Percentiles rank a stretch among this genome's conserved stretches.
Conservation (phyloP, 179 eudicot species). For the Patellifolia procumbens region DNA sequence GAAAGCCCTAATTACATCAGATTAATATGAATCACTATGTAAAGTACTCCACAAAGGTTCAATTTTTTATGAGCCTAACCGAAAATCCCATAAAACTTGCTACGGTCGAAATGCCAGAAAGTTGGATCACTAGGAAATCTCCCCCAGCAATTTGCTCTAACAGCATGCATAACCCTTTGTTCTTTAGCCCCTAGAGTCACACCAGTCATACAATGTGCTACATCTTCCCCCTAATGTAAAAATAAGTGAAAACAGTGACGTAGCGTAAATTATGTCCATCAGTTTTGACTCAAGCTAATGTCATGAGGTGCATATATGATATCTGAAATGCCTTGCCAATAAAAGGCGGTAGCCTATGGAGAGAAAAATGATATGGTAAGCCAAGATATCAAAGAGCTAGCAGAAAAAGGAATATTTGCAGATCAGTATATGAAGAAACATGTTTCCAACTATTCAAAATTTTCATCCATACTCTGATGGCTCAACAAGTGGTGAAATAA, state of each 20-base stretch:
- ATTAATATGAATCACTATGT: neutral
- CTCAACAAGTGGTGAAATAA: neutral
- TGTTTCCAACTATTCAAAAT: too few species aligned
- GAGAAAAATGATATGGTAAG: neutral
- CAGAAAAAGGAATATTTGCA: too few species aligned
- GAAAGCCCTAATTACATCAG: neutral
- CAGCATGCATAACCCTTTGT: neutral
- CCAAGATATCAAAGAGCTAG: too few species aligned
- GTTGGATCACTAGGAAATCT: too few species aligned
- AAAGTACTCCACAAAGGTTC: neutral
- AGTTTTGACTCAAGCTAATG: neutral
- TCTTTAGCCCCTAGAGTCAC: neutral
- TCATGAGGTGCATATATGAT: neutral
- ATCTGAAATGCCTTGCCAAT: neutral
- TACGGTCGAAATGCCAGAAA: neutral
- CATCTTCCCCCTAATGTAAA: neutral
- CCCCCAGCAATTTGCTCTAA: neutral
- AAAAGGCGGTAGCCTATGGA: neutral
- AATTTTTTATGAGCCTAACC: neutral
- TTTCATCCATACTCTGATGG: too few species aligned
- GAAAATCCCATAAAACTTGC: neutral
- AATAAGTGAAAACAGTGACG: neutral
- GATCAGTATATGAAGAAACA: neutral
- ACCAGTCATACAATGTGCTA: neutral
- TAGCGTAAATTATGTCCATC: neutral